Base-by-base conservation (phyloP, 2,329 filamentous ascomycete species). In the Emericellopsis cladophorae region DNA sequence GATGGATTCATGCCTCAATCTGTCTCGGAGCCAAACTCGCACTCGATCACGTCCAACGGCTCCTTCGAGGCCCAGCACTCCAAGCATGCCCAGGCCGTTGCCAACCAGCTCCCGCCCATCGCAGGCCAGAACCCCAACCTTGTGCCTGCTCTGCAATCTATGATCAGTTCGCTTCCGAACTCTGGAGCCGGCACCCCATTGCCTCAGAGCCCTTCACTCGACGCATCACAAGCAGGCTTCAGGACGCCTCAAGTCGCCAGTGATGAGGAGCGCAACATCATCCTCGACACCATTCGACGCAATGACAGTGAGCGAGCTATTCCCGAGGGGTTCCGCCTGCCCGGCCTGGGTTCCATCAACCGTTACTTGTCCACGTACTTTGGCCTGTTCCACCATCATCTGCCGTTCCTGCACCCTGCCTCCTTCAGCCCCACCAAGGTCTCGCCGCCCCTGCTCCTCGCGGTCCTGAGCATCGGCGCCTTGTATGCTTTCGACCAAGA, bases 401-500 rank as follows among this genome's bases (percentile, higher is more conserved):
- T 96, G 55, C 92, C 92, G 1, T 96, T 98, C 67, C 64, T 98
- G 57, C 92, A 98, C 56, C 89, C 90, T 36, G 78, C 85, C 14
- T 93, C 92, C 0, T 96, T 96, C 65, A 76, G 80, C 48, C 85
- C 89, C 4, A 82, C 83, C 5, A 72, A 81, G 49, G 76, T 84
- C 5, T 86, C 90, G 36, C 81, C 90, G 11, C 81, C 92, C 16
- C 68, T 98, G 8, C 68, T 98, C 26, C 73, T 96, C 35, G 87
- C 89, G 1, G 86, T 95, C 14, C 69, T 98, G 40, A 96, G 92
- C 22, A 95, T 98, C 46, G 92, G 92, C 52, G 90, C 92, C 9
- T 68, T 98, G 16, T 96, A 96, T 62, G 90, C 90, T 14, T 96
- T 96, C 58, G 90, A 96, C 55, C 87, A 95, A 57, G 90, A 96